Base-by-base conservation (phyloP, 768 basidiomycete species). In the Lentinula lateritia region DNA sequence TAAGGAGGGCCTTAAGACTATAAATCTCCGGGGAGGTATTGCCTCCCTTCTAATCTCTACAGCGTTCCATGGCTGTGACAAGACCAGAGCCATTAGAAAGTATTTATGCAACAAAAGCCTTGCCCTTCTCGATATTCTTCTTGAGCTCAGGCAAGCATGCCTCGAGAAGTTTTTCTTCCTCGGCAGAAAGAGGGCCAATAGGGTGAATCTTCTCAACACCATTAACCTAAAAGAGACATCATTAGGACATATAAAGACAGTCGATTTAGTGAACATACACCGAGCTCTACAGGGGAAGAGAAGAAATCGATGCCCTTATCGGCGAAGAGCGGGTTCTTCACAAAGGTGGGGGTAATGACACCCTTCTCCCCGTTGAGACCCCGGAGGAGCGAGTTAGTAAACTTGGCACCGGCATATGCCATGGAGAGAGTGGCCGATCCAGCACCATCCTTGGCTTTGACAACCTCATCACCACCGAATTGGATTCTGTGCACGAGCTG, bases 61-160 rank as follows among this genome's bases (percentile, higher is more conserved):
- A 28, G 28, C 28, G 2, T 28, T 28, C 3, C 28, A 2, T 28
- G 28, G 28, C 28, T 28, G 28, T 3, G 28, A 28, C 28, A 28
- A 28, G 28, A 28, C 28, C 28, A 28, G 28, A 28, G 28, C 28
- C 28, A 28, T 28, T 28, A 28, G 28, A 50, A 10, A 50, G 15
- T 18, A 41, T 65, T 63, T 71, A 72, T 71, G 83, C 83, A 66
- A 84, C 89, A 65, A 92, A 93, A 48, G 83, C 81, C 75, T 81
- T 86, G 76, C 95, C 95, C 87, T 95, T 98, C 77, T 92, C 91
- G 69, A 98, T 96, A 86, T 97, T 98, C 87, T 92, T 95, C 86
- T 92, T 91, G 69, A 99, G 85, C 67, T 94, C 93, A 66, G 93
- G 92, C 69, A 95, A 73, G 81, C 90, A 93, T 36, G 88, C 94